A percentile compares a stretch with the other conserved stretches of the same genome.
phyloP scores from a whole-genome alignment of 306 rosid species.

The Lathyrus tuberosus region DNA sequence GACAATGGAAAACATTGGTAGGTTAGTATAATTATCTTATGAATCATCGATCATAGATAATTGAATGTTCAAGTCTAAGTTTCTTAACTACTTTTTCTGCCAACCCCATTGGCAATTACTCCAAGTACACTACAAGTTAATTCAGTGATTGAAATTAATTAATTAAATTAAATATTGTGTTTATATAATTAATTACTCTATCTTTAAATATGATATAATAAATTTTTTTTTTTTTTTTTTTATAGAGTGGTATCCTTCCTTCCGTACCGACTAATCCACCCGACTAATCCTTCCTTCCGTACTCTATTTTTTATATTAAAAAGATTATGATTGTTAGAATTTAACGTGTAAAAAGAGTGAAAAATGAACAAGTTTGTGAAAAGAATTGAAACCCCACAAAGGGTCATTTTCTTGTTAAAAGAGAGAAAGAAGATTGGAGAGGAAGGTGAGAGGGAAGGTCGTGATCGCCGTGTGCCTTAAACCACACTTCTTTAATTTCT shows the following conservation, averaged over 20 bases:
- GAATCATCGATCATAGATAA: not conserved
- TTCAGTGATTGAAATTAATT: not conserved
- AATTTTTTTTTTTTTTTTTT: too few species aligned
- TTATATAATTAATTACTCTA: not conserved
- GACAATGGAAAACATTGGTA: not conserved
- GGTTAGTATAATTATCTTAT: too few species aligned
- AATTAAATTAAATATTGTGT: not conserved
- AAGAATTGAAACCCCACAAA: not conserved
- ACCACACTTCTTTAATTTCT: conserved; percentile 44
- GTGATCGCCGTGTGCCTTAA: conserved; percentile 45
- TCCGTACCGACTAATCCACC: too few species aligned
- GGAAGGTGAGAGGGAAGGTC: conserved; percentile 40
- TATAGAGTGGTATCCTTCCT: too few species aligned
- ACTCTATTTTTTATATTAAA: not conserved
- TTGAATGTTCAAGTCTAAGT: not conserved
- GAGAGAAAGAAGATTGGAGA: conserved; percentile 37
- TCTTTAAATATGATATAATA: not conserved
- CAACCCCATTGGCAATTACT: not conserved
- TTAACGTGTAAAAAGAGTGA: not conserved
- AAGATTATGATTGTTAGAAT: not conserved
- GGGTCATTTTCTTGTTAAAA: conserved; percentile 31
- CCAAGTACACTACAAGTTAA: not conserved
- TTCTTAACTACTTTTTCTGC: too few species aligned
- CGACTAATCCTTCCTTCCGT: too few species aligned
- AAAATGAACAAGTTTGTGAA: not conserved